Conservation (phyloP, 2,329 filamentous ascomycete genomes). For the Monilinia fructicola region DNA sequence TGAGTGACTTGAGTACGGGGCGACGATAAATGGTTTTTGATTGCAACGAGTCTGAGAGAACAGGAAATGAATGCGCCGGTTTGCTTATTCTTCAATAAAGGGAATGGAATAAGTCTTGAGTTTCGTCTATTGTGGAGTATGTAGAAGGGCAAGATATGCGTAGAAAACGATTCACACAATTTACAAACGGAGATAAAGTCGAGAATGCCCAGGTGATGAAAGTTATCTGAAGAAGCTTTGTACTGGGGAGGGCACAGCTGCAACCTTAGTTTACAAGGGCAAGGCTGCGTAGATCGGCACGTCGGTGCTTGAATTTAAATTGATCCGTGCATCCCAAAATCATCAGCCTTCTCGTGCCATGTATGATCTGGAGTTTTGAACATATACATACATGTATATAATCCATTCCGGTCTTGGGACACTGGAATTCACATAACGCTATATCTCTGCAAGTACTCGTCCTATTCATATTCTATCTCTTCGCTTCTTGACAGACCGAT, state of each 20-base stretch:
- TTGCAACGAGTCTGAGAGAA: conserved; percentile 9
- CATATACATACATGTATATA: not conserved
- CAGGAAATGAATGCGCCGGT: conserved; percentile 15
- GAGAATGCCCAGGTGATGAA: conserved; percentile 23
- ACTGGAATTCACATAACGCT: not conserved
- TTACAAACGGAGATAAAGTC: conserved; percentile 5
- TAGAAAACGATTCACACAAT: conserved; percentile 5
- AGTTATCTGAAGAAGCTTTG: conserved; percentile 24
- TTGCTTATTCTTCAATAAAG: not conserved
- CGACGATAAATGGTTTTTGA: conserved; percentile 6
- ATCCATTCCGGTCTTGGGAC: not conserved
- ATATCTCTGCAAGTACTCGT: not conserved
- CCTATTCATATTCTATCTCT: not conserved
- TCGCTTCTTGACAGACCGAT: not conserved
- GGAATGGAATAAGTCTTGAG: not conserved
- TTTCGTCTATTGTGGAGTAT: not conserved
- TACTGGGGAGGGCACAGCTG: conserved; percentile 4
- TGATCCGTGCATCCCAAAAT: conserved; percentile 12
- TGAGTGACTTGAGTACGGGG: conserved; percentile 18
- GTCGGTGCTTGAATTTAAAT: conserved; percentile 9
- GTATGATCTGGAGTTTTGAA: not conserved
- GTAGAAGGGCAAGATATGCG: not conserved
- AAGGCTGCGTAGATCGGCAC: conserved; percentile 20
- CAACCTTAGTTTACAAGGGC: conserved; percentile 3
- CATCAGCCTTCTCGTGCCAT: conserved; percentile 5